Evolutionary conservation across 495 filamentous ascomycete species (phyloP).

Genomic region (Talaromyces borbonicus): DNA sequence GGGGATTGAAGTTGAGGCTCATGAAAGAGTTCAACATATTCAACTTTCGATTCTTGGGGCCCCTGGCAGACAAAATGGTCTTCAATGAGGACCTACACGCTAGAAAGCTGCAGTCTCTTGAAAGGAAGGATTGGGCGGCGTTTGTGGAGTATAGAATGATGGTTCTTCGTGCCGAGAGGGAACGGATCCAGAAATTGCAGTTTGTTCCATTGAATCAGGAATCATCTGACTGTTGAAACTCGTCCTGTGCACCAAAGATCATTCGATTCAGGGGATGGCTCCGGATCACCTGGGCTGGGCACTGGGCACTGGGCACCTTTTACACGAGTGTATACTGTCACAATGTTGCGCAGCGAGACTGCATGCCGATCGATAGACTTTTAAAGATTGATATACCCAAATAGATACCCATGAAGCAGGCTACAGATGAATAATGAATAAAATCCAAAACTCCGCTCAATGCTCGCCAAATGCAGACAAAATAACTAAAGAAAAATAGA

Average conservation of each 20-base stretch:
- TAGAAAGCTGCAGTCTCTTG: background rate
- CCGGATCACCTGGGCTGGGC: no score
- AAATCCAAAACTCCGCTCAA: no score
- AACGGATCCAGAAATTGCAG: background rate
- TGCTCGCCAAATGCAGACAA: no score
- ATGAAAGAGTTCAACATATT: background rate
- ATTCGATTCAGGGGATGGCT: no score
- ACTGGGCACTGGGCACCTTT: no score
- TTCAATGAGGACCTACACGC: background rate
- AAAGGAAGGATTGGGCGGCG: background rate
- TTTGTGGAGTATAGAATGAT: background rate
- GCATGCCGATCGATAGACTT: no score
- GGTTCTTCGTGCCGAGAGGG: background rate
- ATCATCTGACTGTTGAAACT: background rate
- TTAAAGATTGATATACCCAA: no score
- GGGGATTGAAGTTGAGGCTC: background rate
- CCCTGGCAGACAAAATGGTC: background rate
- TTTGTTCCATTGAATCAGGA: background rate
- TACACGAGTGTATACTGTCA: no score
- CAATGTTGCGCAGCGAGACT: no score
- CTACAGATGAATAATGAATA: no score
- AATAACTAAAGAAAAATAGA: background rate
- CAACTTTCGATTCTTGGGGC: constrained; percentile 3
- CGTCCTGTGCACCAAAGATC: no score
- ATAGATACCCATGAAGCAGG: no score